These are phyloP conservation scores for Cadophora sp. DNA, from an alignment of 2,329 filamentous ascomycete species.

Conservation along the genomic window DNA sequence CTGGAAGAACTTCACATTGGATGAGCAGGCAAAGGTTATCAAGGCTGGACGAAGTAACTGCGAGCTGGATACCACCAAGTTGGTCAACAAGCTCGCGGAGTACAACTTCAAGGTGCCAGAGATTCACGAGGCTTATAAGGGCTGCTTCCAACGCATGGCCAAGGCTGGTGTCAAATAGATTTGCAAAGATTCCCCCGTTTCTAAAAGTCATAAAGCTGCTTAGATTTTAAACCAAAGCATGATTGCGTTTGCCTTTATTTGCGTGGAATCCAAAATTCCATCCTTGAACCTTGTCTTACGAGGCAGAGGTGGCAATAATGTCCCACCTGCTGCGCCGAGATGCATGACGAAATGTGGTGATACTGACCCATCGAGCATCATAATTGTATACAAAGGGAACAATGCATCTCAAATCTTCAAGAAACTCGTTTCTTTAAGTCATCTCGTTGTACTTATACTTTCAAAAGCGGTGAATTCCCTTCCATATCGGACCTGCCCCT, in stretches of 20 bases:
- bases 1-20: constrained; percentile 71
- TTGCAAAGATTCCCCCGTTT: constrained; percentile 24
- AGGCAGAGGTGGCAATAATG: constrained; percentile 6
- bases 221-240: constrained; percentile 24
- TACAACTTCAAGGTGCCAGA: constrained; percentile 65
- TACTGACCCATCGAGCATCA: background rate
- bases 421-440: background rate
- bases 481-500: constrained; percentile 16
- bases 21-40: constrained; percentile 71
- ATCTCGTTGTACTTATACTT: background rate
- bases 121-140: constrained; percentile 65
- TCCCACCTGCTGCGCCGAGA: constrained; percentile 10
- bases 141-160: constrained; percentile 70
- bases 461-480: background rate
- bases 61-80: constrained; percentile 66
- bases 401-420: background rate
- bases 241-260: constrained; percentile 17
- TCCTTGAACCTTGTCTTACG: constrained; percentile 15
- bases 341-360: constrained; percentile 17
- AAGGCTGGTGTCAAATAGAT: constrained; percentile 57
- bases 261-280: background rate
- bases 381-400: background rate
- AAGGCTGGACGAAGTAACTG: constrained; percentile 73
- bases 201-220: constrained; percentile 26
- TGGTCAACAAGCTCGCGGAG: constrained; percentile 64